A percentile compares a stretch with the other conserved stretches of the same genome.
Evolutionary conservation across 2,329 filamentous ascomycete species (phyloP).

Genomic region (Alternaria brassicae): DNA sequence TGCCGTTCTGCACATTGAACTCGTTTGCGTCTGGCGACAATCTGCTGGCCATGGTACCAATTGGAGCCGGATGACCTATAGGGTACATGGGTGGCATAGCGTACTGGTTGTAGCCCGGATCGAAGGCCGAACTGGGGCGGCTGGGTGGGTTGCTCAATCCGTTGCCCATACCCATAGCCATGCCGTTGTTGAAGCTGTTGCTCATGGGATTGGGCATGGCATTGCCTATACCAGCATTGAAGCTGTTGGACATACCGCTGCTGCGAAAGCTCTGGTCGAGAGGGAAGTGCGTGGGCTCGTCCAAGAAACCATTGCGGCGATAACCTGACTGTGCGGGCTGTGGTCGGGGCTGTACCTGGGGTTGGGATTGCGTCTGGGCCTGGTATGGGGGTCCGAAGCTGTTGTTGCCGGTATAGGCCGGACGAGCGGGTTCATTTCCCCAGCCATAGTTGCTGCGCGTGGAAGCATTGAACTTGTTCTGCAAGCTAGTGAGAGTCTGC

Average conservation of each 20-base stretch:
- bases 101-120: conserved; percentile 45
- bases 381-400: conserved; percentile 36
- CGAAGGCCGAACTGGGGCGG: conserved; percentile 49
- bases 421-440: conserved; percentile 34
- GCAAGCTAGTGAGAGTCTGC: conserved; percentile 59
- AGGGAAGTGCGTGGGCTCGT: conserved; percentile 49
- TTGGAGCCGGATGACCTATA: conserved; percentile 42
- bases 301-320: conserved; percentile 44
- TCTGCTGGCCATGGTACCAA: conserved; percentile 49
- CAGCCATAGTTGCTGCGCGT: conserved; percentile 51
- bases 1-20: conserved; percentile 47
- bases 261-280: conserved; percentile 44
- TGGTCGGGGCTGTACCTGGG: conserved; percentile 24
- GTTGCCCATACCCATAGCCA: conserved; percentile 20
- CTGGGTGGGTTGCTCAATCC: conserved; percentile 42
- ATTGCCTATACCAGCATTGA: conserved; percentile 22
- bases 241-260: conserved; percentile 21
- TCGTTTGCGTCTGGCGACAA: conserved; percentile 58
- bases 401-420: conserved; percentile 33
- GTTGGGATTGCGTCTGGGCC: conserved; percentile 12
- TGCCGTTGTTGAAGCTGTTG: conserved; percentile 7
- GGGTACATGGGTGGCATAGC: conserved; percentile 36
- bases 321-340: conserved; percentile 30
- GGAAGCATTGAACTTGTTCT: conserved; percentile 60
- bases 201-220: conserved; percentile 20